Evolutionary conservation across 2,329 filamentous ascomycete genomes (phyloP).

Genomic region (Alternaria arborescens): DNA sequence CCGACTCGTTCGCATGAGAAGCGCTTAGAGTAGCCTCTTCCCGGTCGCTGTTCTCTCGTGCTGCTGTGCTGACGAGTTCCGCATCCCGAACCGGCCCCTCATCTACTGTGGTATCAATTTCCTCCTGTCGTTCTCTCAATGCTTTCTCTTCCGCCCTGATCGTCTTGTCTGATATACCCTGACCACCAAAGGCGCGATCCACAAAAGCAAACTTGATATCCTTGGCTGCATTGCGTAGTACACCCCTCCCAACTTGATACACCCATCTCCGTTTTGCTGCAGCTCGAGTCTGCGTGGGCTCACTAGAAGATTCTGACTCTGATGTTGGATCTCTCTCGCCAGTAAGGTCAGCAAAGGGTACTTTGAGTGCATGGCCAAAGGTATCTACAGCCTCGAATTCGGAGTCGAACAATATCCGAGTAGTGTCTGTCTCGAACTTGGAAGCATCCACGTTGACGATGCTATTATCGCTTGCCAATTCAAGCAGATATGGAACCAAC

Average conservation of each 20-base stretch:
- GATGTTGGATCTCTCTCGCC: slow-evolving; percentile 45
- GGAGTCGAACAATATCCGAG: slow-evolving; percentile 60
- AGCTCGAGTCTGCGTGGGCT: slow-evolving; percentile 54
- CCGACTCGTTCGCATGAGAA: slow-evolving; percentile 7
- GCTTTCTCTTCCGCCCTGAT: slow-evolving; percentile 55
- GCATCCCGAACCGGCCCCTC: slow-evolving; percentile 53
- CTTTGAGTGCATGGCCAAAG: slow-evolving; percentile 63
- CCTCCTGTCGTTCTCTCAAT: slow-evolving; percentile 52
- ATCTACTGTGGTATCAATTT: slow-evolving; percentile 59
- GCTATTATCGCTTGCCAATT: slow-evolving; percentile 59
- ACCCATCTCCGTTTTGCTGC: slow-evolving; percentile 65
- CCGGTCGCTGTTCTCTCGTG: slow-evolving; percentile 18
- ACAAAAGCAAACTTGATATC: slow-evolving; percentile 66
- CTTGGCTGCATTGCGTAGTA: slow-evolving; percentile 66
- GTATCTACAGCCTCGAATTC: slow-evolving; percentile 65
- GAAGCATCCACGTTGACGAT: slow-evolving; percentile 67
- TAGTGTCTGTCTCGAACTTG: slow-evolving; percentile 65
- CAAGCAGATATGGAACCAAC: slow-evolving; percentile 68
- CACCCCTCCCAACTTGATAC: slow-evolving; percentile 65
- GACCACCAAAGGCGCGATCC: slow-evolving; percentile 69
- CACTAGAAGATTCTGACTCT: slow-evolving; percentile 24
- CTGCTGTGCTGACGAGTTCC: slow-evolving; percentile 32
- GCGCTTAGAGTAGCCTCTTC: slow-evolving; percentile 14
- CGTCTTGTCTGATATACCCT: slow-evolving; percentile 55
- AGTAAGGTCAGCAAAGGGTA: slow-evolving; percentile 62